phyloP scores from a whole-genome alignment of 169 alveolate species.

The Ichthyophthirius multifiliis region DNA sequence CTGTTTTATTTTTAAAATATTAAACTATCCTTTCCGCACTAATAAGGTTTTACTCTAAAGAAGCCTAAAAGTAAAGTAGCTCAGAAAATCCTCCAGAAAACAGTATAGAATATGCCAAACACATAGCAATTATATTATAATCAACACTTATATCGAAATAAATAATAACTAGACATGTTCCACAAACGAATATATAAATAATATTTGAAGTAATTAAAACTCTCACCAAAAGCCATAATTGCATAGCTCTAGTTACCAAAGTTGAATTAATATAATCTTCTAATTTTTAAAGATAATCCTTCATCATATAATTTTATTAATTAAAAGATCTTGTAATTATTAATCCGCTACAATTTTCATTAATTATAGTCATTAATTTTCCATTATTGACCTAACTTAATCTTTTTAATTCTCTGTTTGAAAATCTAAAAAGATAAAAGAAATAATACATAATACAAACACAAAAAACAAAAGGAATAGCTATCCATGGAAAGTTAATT shows the following conservation, averaged over 20 bases:
- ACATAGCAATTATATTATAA: slow-evolving; percentile 32
- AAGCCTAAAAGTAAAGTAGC: neutral
- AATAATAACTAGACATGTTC: neutral
- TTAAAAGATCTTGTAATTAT: slow-evolving; percentile 38
- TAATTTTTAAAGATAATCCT: slow-evolving; percentile 35
- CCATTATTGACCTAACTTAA: slow-evolving; percentile 44
- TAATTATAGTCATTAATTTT: slow-evolving; percentile 20
- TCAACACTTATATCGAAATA: neutral
- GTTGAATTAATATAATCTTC: slow-evolving; percentile 10
- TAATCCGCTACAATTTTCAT: slow-evolving; percentile 52
- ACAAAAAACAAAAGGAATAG: slow-evolving; percentile 19
- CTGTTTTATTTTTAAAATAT: neutral
- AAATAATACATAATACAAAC: slow-evolving; percentile 19
- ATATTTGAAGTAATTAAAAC: neutral
- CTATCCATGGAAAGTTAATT: neutral
- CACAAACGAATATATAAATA: neutral
- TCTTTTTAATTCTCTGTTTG: slow-evolving; percentile 54
- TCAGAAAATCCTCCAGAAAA: slow-evolving; percentile 8
- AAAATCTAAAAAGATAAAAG: slow-evolving; percentile 37
- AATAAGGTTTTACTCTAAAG: neutral
- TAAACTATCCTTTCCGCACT: neutral
- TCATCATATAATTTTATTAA: slow-evolving; percentile 18
- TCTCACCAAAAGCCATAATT: neutral
- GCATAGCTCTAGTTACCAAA: neutral
- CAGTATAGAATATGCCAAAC: slow-evolving; percentile 22